These are phyloP conservation scores for Venturia asperata DNA, from an alignment of 2,329 filamentous ascomycete species.

Conservation along the genomic window DNA sequence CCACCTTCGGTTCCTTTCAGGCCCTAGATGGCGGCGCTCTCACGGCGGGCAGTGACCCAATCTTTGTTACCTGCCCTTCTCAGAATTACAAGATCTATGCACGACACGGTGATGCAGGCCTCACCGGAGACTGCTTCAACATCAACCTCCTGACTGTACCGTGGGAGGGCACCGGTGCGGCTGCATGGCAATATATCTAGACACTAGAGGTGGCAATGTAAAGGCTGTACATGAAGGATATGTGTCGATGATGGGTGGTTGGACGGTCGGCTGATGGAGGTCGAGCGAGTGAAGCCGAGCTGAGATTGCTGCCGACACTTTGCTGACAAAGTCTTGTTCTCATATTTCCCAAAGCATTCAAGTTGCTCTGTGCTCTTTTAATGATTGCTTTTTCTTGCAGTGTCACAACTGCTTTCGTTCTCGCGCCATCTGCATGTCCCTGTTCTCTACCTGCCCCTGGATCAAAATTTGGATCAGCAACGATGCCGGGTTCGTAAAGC, in stretches of 20 bases:
- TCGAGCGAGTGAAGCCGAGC: background rate
- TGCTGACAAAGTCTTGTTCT: background rate
- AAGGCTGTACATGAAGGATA: background rate
- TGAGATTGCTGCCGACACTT: background rate
- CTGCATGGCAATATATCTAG: conserved; percentile 11
- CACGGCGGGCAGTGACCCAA: background rate
- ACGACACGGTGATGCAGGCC: background rate
- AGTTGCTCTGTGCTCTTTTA: background rate
- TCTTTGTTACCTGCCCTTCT: conserved; percentile 3
- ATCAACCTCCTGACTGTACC: background rate
- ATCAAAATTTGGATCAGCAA: no score
- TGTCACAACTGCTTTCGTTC: background rate
- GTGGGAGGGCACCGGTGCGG: background rate
- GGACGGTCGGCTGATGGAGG: background rate
- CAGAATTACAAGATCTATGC: background rate
- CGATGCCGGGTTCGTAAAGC: no score
- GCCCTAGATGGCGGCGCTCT: conserved; percentile 5
- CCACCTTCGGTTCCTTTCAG: background rate
- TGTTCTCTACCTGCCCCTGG: no score
- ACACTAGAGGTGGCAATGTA: background rate
- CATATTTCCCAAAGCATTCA: background rate
- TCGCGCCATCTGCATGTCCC: no score
- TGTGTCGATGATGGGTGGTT: background rate
- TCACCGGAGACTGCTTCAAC: conserved; percentile 11
- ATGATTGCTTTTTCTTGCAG: background rate